Evolutionary conservation across 2,329 filamentous ascomycete genomes (phyloP), one percentile per base, ranked within the genome.

Genomic region (Cercospora berteroae): DNA sequence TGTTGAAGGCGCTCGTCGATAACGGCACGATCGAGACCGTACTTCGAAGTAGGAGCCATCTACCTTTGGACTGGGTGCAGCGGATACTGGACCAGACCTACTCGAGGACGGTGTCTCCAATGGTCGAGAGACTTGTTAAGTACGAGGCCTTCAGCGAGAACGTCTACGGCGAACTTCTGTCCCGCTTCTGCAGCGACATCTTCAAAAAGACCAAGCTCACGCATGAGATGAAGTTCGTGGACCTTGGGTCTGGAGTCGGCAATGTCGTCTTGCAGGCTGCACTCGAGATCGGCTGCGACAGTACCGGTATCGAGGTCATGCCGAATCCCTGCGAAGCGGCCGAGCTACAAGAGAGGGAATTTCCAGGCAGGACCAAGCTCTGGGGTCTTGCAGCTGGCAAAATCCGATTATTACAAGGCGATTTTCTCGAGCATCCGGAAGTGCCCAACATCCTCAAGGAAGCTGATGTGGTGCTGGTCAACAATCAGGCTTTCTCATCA

Each of bases 281-380:
- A 0, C 86, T 99, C 20, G 92, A 99, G 79, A 89, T 94, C 62
- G 95, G 95, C 18, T 97, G 93, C 78, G 93, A 97, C 77, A 94
- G 91, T 79, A 97, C 93, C 90, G 95, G 95, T 29, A 97, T 94
- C 75, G 95, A 99, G 79, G 92, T 96, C 85, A 96, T 97, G 93
- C 86, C 90, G 66, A 96, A 95, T 69, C 92, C 94, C 1, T 94
- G 90, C 81, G 88, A 89, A 65, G 86, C 97, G 33, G 95, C 93
- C 7, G 88, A 90, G 27, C 85, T 89, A 27, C 95, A 98, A 79
- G 86, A 90, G 71, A 84, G 86, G 39, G 95, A 99, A 79, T 97
- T 99, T 74, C 84, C 85, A 66, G 88, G 91, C n/a, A 88, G 95
- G 39, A 94, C 93, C 74, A 88, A 89, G 59, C 87, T 97, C 23